Evolutionary conservation across 192 early-diverging fungal genomes (phyloP), one percentile per base, ranked within the genome.

Genomic region (Helicostylum pulchrum): DNA sequence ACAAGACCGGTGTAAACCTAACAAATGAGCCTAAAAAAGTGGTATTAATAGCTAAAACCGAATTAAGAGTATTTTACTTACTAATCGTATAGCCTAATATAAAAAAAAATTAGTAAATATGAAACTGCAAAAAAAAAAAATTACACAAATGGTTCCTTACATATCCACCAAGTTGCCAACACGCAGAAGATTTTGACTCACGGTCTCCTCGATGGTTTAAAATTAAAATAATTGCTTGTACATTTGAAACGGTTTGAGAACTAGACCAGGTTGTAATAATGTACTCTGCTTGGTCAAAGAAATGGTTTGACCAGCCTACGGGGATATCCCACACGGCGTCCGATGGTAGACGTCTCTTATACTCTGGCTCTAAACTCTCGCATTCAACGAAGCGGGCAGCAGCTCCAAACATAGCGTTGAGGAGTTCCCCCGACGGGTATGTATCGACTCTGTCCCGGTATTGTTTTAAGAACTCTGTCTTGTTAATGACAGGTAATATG

Each of bases 401-500:
- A 3, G 68, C 62, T 32, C 68, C 68, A 59, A 64, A 70, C 68
- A 70, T 70, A 5, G 68, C 68, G 15, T 64, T 58, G 1, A 70
- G 15, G 20, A 70, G 45, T 21, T 64, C 53, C 2, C 62, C 55
- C 10, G 61, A 51, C 14, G 68, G 68, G 47, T 64, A 70, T 5
- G 68, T 49, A 7, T 64, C 56, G 2, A 32, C 32, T 17, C 64
- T 62, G 12, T 64, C 68, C 11, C 68, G 62, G 39, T 70, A 70
- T 7, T 70, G 68, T 32, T 70, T 70, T 61, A 88, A 66, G 61
- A 91, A 87, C 12, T 82, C 76, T 0, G 75, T 71, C 56, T 85
- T 87, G 73, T 87, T 77, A 34, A 91, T 71, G 15, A 91, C 75
- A 0, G 89, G 89, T 63, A 91, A 78, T 17, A 79, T 81, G 4